phyloP scores from a whole-genome alignment of 1,139 yeast species.

The Yamadazyma dendronema region DNA sequence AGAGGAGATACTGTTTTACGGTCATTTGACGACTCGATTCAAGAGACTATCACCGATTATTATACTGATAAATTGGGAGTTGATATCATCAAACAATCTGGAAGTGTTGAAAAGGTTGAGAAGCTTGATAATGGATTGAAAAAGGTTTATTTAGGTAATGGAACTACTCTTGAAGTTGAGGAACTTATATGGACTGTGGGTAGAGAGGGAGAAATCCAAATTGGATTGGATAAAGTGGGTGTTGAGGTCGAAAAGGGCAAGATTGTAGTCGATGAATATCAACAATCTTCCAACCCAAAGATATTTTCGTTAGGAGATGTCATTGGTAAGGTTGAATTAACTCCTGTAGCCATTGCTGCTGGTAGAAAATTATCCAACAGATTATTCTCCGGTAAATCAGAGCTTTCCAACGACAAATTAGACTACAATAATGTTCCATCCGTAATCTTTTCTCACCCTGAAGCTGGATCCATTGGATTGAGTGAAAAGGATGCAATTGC shows the following conservation, averaged over 20 bases:
- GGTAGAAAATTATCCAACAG: conserved; percentile 93
- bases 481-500: conserved; percentile 73
- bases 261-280: conserved; percentile 81
- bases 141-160: conserved; percentile 57
- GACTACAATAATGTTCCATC: conserved; percentile 88
- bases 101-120: conserved; percentile 58
- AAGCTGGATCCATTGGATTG: conserved; percentile 91
- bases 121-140: conserved; percentile 60
- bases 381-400: conserved; percentile 73
- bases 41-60: conserved; percentile 72
- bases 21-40: conserved; percentile 81
- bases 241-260: conserved; percentile 57
- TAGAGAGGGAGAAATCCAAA: conserved; percentile 69
- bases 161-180: conserved; percentile 66
- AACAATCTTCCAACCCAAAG: conserved; percentile 69
- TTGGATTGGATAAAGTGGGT: conserved; percentile 77
- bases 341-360: conserved; percentile 98
- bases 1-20: conserved; percentile 90
- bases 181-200: conserved; percentile 92
- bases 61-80: conserved; percentile 77
- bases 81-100: conserved; percentile 66
- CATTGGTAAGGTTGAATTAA: conserved; percentile 84
- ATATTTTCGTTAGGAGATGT: conserved; percentile 92
- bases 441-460: conserved; percentile 94
- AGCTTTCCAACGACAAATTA: conserved; percentile 66